Evolutionary conservation across 2,329 filamentous ascomycete species (phyloP).

Genomic region (Thelonectria rubi): DNA sequence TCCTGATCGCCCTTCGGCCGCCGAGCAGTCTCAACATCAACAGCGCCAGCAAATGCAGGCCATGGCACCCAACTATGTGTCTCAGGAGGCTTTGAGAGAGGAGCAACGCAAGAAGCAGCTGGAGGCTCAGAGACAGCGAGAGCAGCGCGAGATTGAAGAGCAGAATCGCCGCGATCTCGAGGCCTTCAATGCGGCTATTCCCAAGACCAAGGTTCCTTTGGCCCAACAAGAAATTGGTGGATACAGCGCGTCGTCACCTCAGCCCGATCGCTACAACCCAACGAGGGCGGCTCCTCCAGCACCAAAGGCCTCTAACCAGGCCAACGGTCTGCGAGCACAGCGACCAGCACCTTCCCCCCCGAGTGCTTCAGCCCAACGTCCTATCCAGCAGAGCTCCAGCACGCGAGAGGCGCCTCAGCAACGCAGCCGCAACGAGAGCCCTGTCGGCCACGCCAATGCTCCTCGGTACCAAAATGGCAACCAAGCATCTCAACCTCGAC

Average conservation of each 20-base stretch:
- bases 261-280: conserved; percentile 82
- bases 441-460: conserved; percentile 56
- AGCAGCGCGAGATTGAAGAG: conserved; percentile 67
- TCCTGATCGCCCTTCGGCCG: conserved; percentile 48
- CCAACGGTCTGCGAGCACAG: conserved; percentile 72
- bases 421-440: conserved; percentile 58
- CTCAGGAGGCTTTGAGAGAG: conserved; percentile 60
- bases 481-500: conserved; percentile 60
- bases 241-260: conserved; percentile 53
- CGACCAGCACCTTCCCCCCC: conserved; percentile 79
- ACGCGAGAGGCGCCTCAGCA: conserved; percentile 56
- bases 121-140: conserved; percentile 63
- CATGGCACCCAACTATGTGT: conserved; percentile 63
- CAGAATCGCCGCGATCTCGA: conserved; percentile 79
- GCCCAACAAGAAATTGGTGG: conserved; percentile 90
- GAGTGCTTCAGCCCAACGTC: conserved; percentile 54
- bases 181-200: conserved; percentile 88
- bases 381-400: conserved; percentile 61
- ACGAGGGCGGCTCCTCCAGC: conserved; percentile 84
- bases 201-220: conserved; percentile 79
- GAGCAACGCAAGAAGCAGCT: conserved; percentile 70
- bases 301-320: conserved; percentile 67
- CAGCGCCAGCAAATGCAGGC: conserved; percentile 67
- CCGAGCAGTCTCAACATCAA: conserved; percentile 60
- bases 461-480: conserved; percentile 67